phyloP scores from a whole-genome alignment of 768 basidiomycete genomes.

The Pholiota microspora region DNA sequence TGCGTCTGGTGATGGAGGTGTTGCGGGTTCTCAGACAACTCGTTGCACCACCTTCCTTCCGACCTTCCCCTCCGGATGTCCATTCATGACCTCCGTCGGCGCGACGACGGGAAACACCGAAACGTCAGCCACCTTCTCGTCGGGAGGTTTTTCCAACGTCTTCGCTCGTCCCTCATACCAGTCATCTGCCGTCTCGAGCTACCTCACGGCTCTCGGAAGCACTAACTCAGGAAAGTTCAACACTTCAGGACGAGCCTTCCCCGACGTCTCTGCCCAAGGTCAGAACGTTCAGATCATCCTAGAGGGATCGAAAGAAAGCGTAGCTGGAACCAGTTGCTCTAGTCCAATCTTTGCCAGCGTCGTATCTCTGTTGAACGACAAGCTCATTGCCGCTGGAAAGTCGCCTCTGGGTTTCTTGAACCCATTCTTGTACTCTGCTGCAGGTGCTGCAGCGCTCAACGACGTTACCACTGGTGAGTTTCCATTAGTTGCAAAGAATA shows the following conservation, averaged over 20 bases:
- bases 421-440: conserved; percentile 24
- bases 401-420: conserved; percentile 48
- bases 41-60: conserved; percentile 25
- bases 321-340: conserved; percentile 49
- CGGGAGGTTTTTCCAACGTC: conserved; percentile 49
- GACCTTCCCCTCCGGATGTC: conserved; percentile 35
- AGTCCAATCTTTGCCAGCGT: conserved; percentile 48
- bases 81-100: conserved; percentile 49
- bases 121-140: conserved; percentile 39
- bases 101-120: conserved; percentile 43
- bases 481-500: conserved; percentile 18
- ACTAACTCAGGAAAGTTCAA: conserved; percentile 49
- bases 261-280: conserved; percentile 52
- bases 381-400: conserved; percentile 38
- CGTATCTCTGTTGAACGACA: conserved; percentile 52
- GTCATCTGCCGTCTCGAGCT: conserved; percentile 31
- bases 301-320: conserved; percentile 31
- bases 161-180: conserved; percentile 39
- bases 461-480: conserved; percentile 35
- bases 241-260: conserved; percentile 43
- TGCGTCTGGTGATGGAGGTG: conserved; percentile 58
- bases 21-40: conserved; percentile 28
- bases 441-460: conserved; percentile 34
- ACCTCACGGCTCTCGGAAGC: conserved; percentile 34
- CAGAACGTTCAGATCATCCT: conserved; percentile 25